Conservation (phyloP, 768 basidiomycete genomes). For the Russula earlei region DNA sequence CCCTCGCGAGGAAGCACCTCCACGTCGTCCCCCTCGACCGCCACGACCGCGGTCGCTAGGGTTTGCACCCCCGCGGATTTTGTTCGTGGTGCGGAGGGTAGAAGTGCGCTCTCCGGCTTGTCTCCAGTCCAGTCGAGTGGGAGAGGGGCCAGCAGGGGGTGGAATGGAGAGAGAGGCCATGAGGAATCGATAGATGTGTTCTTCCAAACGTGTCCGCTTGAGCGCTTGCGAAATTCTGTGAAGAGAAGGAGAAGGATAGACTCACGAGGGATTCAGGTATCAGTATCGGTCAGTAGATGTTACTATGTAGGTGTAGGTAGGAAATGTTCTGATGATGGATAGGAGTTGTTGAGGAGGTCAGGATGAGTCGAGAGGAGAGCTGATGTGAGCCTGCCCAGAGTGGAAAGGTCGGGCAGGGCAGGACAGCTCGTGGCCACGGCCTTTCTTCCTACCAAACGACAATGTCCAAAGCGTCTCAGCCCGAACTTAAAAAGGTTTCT, state of each 20-base stretch:
- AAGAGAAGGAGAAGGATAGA: neutral
- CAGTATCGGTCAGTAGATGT: neutral
- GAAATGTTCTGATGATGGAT: neutral
- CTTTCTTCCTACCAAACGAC: conserved; percentile 9
- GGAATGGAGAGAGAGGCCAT: conserved; percentile 39
- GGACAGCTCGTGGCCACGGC: too few species aligned
- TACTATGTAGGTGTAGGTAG: neutral
- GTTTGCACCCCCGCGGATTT: conserved; percentile 20
- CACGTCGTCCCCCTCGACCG: conserved; percentile 28
- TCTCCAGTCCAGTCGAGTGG: conserved; percentile 36
- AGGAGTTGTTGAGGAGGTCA: conserved; percentile 1
- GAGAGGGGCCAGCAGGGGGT: conserved; percentile 25
- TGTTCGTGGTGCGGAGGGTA: conserved; percentile 38
- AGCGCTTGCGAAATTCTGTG: neutral
- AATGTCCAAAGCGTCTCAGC: conserved; percentile 94
- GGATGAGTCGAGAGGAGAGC: conserved; percentile 9
- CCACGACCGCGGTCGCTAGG: conserved; percentile 20
- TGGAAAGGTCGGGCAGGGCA: too few species aligned
- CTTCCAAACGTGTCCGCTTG: neutral
- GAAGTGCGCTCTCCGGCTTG: conserved; percentile 39
- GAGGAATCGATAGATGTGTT: neutral
- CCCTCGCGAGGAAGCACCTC: conserved; percentile 24
- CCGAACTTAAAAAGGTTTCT: conserved; percentile 98
- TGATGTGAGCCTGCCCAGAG: too few species aligned
- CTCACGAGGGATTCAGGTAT: neutral